Conservation (phyloP, 2,329 filamentous ascomycete species). For the Aureobasidium sp. region DNA sequence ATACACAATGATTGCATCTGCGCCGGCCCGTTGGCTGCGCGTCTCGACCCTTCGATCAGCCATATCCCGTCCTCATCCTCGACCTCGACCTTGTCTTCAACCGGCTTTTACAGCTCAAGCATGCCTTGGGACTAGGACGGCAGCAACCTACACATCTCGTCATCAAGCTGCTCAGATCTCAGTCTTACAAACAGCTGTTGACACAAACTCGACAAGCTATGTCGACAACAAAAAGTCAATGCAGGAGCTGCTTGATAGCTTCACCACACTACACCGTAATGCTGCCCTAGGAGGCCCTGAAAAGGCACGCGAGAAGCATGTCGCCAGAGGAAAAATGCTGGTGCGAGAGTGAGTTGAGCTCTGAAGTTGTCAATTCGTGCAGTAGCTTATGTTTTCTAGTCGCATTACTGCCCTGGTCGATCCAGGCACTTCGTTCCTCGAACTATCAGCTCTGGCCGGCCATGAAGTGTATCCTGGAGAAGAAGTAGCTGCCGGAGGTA, state of each 20-base stretch:
- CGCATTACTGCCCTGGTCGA: constrained; percentile 81
- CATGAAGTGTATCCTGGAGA: constrained; percentile 79
- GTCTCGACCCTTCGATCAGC: neutral
- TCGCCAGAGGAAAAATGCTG: constrained; percentile 86
- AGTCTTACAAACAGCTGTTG: constrained; percentile 64
- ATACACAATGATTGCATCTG: constrained; percentile 5
- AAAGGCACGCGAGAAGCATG: constrained; percentile 80
- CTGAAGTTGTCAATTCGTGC: neutral
- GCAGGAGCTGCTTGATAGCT: constrained; percentile 58
- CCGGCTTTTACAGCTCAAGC: neutral
- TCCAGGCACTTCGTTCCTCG: constrained; percentile 80
- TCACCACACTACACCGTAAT: constrained; percentile 61
- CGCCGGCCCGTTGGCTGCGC: neutral
- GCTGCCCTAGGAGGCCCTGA: constrained; percentile 58
- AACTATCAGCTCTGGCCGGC: constrained; percentile 86
- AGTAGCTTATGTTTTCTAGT: constrained; percentile 15
- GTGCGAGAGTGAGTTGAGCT: constrained; percentile 56
- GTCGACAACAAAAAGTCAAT: constrained; percentile 73
- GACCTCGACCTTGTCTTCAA: neutral
- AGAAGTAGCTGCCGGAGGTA: constrained; percentile 79
- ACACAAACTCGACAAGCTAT: constrained; percentile 69
- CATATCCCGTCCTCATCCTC: neutral
- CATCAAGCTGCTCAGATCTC: constrained; percentile 80
- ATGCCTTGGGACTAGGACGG: constrained; percentile 1
- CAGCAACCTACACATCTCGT: constrained; percentile 67